Percentiles rank a stretch among this genome's conserved stretches.
These are phyloP conservation scores for Isabelozyma gotoi DNA, from an alignment of 805 yeast species.

Conservation along the genomic window DNA sequence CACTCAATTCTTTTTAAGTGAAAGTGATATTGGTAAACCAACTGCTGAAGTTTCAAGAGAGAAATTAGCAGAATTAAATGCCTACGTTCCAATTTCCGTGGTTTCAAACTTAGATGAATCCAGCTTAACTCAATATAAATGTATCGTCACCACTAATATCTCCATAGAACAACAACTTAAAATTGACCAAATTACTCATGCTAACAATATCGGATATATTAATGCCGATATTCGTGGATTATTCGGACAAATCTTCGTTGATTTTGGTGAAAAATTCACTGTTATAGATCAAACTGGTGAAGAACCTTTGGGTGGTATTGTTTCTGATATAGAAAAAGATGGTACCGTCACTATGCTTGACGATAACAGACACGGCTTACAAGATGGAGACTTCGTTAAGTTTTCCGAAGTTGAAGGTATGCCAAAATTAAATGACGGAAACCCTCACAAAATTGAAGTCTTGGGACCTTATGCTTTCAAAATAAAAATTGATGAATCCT, in stretches of 20 bases:
- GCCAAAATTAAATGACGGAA: conserved; percentile 69
- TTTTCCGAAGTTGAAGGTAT: conserved; percentile 85
- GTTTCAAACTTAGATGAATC: conserved; percentile 55
- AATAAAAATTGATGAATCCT: conserved; percentile 53
- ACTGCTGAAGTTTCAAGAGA: conserved; percentile 73
- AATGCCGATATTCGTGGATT: conserved; percentile 83
- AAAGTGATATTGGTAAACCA: conserved; percentile 70
- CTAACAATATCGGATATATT: conserved; percentile 72
- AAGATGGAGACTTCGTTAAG: conserved; percentile 88
- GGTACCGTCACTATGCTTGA: conserved; percentile 94
- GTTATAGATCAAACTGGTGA: conserved; percentile 89
- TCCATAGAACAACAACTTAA: conserved; percentile 71
- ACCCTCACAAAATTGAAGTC: conserved; percentile 73
- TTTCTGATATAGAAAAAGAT: conserved; percentile 81
- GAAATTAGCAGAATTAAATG: conserved; percentile 77
- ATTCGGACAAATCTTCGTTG: conserved; percentile 86
- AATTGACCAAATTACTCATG: conserved; percentile 75
- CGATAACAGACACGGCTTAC: conserved; percentile 88
- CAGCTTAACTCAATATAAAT: conserved; percentile 62
- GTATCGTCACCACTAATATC: conserved; percentile 78
- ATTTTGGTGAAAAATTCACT: conserved; percentile 79
- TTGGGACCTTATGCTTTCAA: conserved; percentile 94
- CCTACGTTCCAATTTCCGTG: conserved; percentile 83
- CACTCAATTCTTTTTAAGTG: conserved; percentile 80
- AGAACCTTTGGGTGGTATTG: conserved; percentile 84